Conservation (phyloP, 2,329 filamentous ascomycete genomes). For the Exophiala bonariae region DNA sequence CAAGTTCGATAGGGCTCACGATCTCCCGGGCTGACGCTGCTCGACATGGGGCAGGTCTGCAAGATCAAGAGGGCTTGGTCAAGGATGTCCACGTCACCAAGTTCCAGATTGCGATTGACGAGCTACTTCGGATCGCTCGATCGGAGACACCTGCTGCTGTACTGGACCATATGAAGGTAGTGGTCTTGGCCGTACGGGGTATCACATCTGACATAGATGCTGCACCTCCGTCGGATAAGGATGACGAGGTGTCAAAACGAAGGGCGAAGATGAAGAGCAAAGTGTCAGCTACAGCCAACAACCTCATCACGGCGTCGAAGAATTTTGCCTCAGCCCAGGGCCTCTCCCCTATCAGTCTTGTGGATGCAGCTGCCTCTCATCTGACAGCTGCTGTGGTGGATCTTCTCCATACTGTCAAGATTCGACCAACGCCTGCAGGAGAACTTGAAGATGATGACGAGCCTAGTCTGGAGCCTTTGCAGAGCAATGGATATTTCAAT, state of each 20-base stretch:
- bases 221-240: slow-evolving; percentile 56
- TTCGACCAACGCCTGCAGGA: slow-evolving; percentile 70
- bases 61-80: slow-evolving; percentile 72
- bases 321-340: slow-evolving; percentile 83
- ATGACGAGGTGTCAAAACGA: slow-evolving; percentile 56
- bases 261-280: slow-evolving; percentile 73
- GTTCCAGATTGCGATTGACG: slow-evolving; percentile 92
- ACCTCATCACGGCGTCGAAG: slow-evolving; percentile 90
- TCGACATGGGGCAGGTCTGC: slow-evolving; percentile 65
- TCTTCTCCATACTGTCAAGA: slow-evolving; percentile 78
- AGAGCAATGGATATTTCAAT: slow-evolving; percentile 67
- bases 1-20: slow-evolving; percentile 73
- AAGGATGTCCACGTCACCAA: slow-evolving; percentile 92
- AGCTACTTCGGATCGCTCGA: slow-evolving; percentile 76
- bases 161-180: slow-evolving; percentile 81
- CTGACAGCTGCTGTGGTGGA: slow-evolving; percentile 84
- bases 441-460: slow-evolving; percentile 79
- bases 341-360: slow-evolving; percentile 84
- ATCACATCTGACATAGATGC: slow-evolving; percentile 76
- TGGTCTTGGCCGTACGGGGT: slow-evolving; percentile 77
- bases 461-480: slow-evolving; percentile 60
- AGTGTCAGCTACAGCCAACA: slow-evolving; percentile 92
- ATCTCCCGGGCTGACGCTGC: slow-evolving; percentile 42
- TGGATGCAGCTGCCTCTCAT: slow-evolving; percentile 92
- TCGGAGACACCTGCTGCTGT: slow-evolving; percentile 71